Percentiles rank a stretch among this genome's conserved stretches.
Evolutionary conservation across 192 early-diverging fungal genomes (phyloP).

Genomic region (Coemansia sp.): DNA sequence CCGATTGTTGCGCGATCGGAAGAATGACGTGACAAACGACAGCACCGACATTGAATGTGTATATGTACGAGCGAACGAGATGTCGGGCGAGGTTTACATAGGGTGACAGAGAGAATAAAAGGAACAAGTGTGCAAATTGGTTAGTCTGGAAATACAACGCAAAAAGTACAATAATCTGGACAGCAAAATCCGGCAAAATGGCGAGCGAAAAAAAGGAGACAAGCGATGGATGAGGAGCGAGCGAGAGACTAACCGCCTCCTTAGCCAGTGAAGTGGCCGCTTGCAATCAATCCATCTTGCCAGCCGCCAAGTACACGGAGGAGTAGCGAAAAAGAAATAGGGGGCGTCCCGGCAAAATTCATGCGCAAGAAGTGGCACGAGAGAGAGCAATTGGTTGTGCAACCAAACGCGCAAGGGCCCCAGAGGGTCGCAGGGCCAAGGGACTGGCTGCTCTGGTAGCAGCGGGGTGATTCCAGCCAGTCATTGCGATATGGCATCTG

Average conservation of each 20-base stretch:
- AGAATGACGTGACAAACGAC: slow-evolving; percentile 53
- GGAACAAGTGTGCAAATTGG: not conserved
- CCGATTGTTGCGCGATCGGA: slow-evolving; percentile 47
- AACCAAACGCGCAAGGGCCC: not conserved
- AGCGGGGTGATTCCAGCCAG: not conserved
- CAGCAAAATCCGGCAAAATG: slow-evolving; percentile 1
- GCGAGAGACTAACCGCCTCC: not conserved
- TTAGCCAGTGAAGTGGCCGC: not conserved
- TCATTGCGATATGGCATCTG: not conserved
- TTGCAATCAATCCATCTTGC: not conserved
- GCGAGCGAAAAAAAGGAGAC: slow-evolving; percentile 6
- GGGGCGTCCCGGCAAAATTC: not conserved
- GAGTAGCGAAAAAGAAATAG: not conserved
- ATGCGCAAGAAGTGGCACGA: not conserved
- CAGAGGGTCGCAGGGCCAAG: not conserved
- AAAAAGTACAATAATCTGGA: not conserved
- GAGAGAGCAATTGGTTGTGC: slow-evolving; percentile 2
- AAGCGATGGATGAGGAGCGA: not conserved
- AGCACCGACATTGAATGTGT: slow-evolving; percentile 45
- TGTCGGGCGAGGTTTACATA: not conserved
- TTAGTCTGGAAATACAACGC: slow-evolving; percentile 6
- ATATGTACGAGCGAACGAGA: not conserved
- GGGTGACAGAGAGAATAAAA: not conserved
- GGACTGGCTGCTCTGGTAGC: not conserved
- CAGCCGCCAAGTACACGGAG: not conserved